These are phyloP conservation scores for Lyophyllum semitale DNA, from an alignment of 768 basidiomycete species.

Conservation along the genomic window DNA sequence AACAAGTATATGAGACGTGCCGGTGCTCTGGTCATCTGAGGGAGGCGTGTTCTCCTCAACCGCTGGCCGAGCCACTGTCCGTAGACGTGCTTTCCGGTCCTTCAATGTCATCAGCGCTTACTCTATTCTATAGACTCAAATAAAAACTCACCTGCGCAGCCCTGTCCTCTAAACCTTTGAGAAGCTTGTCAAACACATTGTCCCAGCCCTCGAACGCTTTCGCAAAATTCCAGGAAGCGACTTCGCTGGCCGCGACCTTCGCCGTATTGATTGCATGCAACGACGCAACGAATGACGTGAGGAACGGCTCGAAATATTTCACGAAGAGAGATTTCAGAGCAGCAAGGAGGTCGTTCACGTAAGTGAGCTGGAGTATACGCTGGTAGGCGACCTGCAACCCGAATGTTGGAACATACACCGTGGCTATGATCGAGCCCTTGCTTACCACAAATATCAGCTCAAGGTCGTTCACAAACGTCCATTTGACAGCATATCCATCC, in stretches of 20 bases:
- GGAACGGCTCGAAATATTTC: constrained; percentile 82
- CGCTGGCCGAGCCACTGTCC: constrained; percentile 38
- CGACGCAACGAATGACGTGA: constrained; percentile 82
- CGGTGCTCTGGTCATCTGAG: constrained; percentile 62
- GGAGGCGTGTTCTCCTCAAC: constrained; percentile 47
- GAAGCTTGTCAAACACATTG: constrained; percentile 71
- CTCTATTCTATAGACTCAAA: not conserved
- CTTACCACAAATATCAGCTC: constrained; percentile 96
- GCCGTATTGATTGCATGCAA: constrained; percentile 62
- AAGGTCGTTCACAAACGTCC: constrained; percentile 94
- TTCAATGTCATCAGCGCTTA: constrained; percentile 25
- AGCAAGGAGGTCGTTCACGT: constrained; percentile 84
- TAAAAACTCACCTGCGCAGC: constrained; percentile 57
- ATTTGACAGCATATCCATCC: constrained; percentile 92
- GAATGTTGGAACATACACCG: constrained; percentile 3
- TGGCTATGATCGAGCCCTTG: constrained; percentile 14
- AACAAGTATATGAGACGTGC: constrained; percentile 33
- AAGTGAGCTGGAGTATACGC: constrained; percentile 91
- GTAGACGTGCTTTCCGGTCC: constrained; percentile 74
- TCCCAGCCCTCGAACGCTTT: constrained; percentile 83
- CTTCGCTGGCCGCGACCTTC: constrained; percentile 40
- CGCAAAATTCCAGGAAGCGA: constrained; percentile 65
- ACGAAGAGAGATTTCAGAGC: constrained; percentile 85
- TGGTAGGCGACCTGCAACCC: constrained; percentile 85
- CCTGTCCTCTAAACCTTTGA: constrained; percentile 74